Evolutionary conservation across 192 early-diverging fungal genomes (phyloP), one percentile per base, ranked within the genome.

Genomic region (Jimgerdemannia lactiflua): DNA sequence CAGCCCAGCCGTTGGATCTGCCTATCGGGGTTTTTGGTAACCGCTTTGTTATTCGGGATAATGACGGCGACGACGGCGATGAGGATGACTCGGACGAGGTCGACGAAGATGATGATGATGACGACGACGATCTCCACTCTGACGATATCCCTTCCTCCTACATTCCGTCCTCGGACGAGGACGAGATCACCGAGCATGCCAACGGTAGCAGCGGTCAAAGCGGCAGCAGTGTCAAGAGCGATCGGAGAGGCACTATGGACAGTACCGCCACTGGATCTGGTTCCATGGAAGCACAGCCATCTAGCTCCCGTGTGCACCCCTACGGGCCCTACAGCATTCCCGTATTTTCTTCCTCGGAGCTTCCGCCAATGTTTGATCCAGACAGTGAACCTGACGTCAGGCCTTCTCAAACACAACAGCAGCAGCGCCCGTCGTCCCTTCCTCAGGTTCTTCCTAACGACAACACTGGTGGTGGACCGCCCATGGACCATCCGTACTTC

Each of bases 401-500:
- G 49, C 14, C 49, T 14, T 59, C 49, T 14, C 49, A 10, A 10
- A 59, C 49, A 10, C 14, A 10, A 59, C 49, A 59, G 14, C 8
- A 59, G 49, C 49, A 10, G 49, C 49, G 14, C 6, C 14, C 49
- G 6, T 59, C 49, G 14, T 14, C 14, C 49, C 49, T 2, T 59
- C 6, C 49, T 59, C 14, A 59, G 6, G 49, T 10, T 59, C 6
- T 10, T 59, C 8, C 14, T 14, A 59, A 59, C 49, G 8, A 14
- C 49, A 14, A 59, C 0, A 2, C 49, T 14, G 14, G 49, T 43
- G 70, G 41, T 39, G 44, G 63, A 40, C 67, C 42, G 66, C 10
- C 8, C 74, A 76, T 42, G 69, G 70, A 9, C 69, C 70, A 63
- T 43, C 64, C 54, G 68, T 10, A 39, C 65, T 76, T 49, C 44